A percentile compares a stretch with the other conserved stretches of the same genome.
These are phyloP conservation scores for Neurospora sublineolata DNA, from an alignment of 495 filamentous ascomycete genomes.

Conservation along the genomic window DNA sequence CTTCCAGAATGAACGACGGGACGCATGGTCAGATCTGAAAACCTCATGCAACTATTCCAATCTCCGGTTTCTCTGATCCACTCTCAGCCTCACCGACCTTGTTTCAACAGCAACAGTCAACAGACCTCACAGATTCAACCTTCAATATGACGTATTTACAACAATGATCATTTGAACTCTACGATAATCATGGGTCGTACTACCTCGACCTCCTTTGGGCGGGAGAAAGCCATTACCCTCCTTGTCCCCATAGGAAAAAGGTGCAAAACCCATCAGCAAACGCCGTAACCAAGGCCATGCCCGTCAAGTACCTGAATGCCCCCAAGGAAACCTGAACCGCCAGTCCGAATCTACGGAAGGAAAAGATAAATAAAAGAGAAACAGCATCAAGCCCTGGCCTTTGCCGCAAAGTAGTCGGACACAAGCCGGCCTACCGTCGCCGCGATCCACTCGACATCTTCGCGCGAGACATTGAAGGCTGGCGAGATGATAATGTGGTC, in stretches of 20 bases:
- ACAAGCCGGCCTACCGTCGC: conserved; percentile 30
- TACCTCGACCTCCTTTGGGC: background rate
- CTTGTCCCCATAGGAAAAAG: background rate
- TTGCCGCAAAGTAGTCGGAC: conserved; percentile 19
- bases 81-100: background rate
- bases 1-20: background rate
- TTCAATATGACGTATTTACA: background rate
- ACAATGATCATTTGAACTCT: background rate
- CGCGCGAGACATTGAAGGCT: conserved; percentile 53
- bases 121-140: background rate
- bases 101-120: background rate
- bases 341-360: background rate
- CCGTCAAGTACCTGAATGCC: background rate
- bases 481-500: conserved; percentile 72
- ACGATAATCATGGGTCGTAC: background rate
- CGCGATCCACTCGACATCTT: conserved; percentile 49
- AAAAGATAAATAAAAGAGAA: background rate
- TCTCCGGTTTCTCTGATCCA: background rate
- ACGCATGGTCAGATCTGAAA: background rate
- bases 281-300: background rate
- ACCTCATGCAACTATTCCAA: background rate
- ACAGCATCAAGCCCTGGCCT: background rate
- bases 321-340: background rate
- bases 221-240: background rate
- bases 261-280: background rate